Percentiles rank a stretch among this genome's conserved stretches.
phyloP scores from a whole-genome alignment of 176 grass and related monocot species.

The Rhipidocladum racemiflorum region DNA sequence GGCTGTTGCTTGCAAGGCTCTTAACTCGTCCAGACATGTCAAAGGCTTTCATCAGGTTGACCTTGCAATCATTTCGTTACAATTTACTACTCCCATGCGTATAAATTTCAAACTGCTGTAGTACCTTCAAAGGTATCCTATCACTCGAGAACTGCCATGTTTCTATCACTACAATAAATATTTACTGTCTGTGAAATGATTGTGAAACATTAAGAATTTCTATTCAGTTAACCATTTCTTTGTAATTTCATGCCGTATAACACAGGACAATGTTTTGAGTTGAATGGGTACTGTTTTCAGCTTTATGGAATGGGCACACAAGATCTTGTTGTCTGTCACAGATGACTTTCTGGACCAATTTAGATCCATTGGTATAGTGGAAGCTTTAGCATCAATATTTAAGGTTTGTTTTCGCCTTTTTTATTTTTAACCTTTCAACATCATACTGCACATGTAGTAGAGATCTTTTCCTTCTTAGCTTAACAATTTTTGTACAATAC shows the following conservation, averaged over 20 bases:
- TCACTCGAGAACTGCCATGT: slow-evolving; percentile 17
- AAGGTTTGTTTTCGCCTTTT: slow-evolving; percentile 53
- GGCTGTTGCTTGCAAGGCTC: slow-evolving; percentile 82
- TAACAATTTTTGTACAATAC: background rate
- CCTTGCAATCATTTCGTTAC: slow-evolving; percentile 33
- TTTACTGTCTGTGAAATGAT: slow-evolving; percentile 18
- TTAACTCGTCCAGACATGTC: slow-evolving; percentile 95
- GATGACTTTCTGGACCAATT: slow-evolving; percentile 85
- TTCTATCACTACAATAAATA: slow-evolving; percentile 15
- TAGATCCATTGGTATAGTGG: slow-evolving; percentile 84
- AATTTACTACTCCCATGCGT: slow-evolving; percentile 21
- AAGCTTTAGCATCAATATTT: slow-evolving; percentile 96
- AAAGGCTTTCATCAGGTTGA: slow-evolving; percentile 72
- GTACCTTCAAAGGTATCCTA: slow-evolving; percentile 7
- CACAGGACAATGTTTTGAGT: slow-evolving; percentile 10
- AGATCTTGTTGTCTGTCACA: slow-evolving; percentile 70
- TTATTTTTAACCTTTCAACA: slow-evolving; percentile 12
- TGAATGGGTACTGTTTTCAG: slow-evolving; percentile 54
- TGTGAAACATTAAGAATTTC: background rate
- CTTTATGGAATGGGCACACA: slow-evolving; percentile 90
- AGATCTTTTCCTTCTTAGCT: background rate
- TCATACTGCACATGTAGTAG: slow-evolving; percentile 19
- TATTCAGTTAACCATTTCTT: slow-evolving; percentile 5
- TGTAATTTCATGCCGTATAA: slow-evolving; percentile 11
- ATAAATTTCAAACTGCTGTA: slow-evolving; percentile 26